Base-by-base conservation (phyloP, 1,284 basidiomycete genomes). In the Cystobasidium slooffiae region DNA sequence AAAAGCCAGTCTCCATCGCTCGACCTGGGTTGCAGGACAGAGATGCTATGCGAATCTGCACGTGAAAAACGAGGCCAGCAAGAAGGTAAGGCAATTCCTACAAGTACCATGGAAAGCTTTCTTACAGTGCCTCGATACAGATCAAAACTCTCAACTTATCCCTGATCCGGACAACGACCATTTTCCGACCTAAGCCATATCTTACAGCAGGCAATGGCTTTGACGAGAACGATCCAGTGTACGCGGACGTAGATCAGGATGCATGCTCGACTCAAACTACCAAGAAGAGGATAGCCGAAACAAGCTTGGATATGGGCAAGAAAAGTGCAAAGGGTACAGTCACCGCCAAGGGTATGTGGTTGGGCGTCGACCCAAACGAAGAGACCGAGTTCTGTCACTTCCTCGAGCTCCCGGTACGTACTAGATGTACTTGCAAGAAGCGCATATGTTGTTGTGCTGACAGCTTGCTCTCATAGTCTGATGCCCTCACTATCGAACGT, bases 301-400 rank as follows among this genome's bases (percentile, higher is more conserved):
- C 87, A 44, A 83, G 84, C 1, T 85, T 93, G 37, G 87, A 90
- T 78, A 88, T 90, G 80, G 88, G 88, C 12, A 86, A 90, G 72
- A 86, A 86, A 58, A 87, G 87, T 24, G 83, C 87, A 2, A 86
- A 87, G 77, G 89, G 90, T 1, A 85, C 87, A 79, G 90, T 91
- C 6, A 93, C 91, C 49, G 90, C 91, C 5, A 90, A 89, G 79
- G 91, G 92, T 0, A 94, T 91, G 90, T 95, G 93, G 92, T 86
- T 88, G 1, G 93, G 93, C 8, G 88, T 94, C 6, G 84, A 85
- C 20, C 84, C 89, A 6, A 88, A 88, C 0, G 88, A 90, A 77
- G 84, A 85, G 1, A 81, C 86, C 68, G 86, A 88, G 75, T 88
- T 91, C 81, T 85, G 86, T 64, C 87, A 90, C 83, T 86, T 84